Evolutionary conservation across 768 basidiomycete species (phyloP).

Genomic region (Cystobasidium tubakii): DNA sequence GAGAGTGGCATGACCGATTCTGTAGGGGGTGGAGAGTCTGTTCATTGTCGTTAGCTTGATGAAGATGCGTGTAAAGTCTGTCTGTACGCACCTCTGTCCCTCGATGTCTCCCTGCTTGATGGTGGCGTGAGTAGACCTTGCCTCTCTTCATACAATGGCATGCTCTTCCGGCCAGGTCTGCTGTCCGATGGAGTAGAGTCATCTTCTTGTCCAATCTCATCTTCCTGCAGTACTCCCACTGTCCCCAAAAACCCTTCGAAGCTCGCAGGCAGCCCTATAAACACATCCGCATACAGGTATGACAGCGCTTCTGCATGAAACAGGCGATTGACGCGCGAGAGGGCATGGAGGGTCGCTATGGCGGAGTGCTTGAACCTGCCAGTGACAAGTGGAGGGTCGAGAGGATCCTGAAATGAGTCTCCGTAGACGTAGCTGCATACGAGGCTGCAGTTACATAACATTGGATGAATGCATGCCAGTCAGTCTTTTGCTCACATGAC

Average conservation of each 20-base stretch:
- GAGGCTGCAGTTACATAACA: background rate
- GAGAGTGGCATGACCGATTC: background rate
- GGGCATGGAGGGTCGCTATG: background rate
- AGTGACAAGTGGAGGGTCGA: constrained; percentile 25
- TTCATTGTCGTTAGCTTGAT: too few relatives aligned
- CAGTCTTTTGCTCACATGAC: background rate
- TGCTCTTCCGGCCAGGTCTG: background rate
- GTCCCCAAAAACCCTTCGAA: constrained; percentile 13
- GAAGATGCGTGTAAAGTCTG: too few relatives aligned
- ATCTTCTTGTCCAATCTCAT: background rate
- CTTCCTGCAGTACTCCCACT: background rate
- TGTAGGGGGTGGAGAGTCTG: background rate
- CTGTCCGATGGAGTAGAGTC: background rate
- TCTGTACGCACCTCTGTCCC: constrained; percentile 18
- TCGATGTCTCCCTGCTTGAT: constrained; percentile 12
- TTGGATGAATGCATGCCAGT: background rate
- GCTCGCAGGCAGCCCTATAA: background rate
- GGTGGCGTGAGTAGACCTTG: constrained; percentile 9
- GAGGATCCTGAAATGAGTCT: background rate
- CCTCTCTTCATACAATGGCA: constrained; percentile 12
- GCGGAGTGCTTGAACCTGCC: background rate
- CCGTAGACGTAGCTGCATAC: constrained; percentile 2
- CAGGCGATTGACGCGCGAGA: constrained; percentile 8
- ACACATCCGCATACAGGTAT: constrained; percentile 12
- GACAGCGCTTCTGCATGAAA: constrained; percentile 12